Conservation (phyloP, 495 filamentous ascomycete species). For the Lepraria neglecta region DNA sequence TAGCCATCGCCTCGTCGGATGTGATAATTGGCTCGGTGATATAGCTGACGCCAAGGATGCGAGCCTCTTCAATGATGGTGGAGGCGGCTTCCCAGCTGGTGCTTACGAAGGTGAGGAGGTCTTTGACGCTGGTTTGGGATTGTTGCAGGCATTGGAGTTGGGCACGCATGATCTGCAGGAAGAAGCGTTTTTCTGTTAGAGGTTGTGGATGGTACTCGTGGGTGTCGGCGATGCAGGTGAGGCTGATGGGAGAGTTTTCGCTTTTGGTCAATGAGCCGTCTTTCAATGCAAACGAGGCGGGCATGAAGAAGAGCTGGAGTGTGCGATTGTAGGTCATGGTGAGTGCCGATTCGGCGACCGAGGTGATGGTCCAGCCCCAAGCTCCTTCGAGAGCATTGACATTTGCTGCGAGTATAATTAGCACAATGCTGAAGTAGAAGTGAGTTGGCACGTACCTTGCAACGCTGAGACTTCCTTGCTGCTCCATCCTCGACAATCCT, state of each 20-base stretch:
- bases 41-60: slow-evolving; percentile 46
- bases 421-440: slow-evolving; percentile 3
- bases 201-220: slow-evolving; percentile 32
- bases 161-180: slow-evolving; percentile 57
- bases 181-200: slow-evolving; percentile 59
- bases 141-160: slow-evolving; percentile 50
- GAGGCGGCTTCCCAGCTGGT: slow-evolving; percentile 54
- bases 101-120: slow-evolving; percentile 50
- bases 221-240: slow-evolving; percentile 42
- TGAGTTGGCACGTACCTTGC: slow-evolving; percentile 50
- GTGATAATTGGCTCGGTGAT: slow-evolving; percentile 49
- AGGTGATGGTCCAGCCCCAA: slow-evolving; percentile 72
- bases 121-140: slow-evolving; percentile 43
- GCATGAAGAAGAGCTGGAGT: slow-evolving; percentile 71
- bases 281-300: slow-evolving; percentile 47
- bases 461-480: slow-evolving; percentile 65
- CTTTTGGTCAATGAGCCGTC: slow-evolving; percentile 19
- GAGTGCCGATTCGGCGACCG: slow-evolving; percentile 52
- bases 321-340: slow-evolving; percentile 74
- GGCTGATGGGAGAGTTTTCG: slow-evolving; percentile 41
- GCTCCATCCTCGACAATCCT: slow-evolving; percentile 86
- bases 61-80: slow-evolving; percentile 47
- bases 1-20: slow-evolving; percentile 49
- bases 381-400: slow-evolving; percentile 61
- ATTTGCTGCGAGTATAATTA: slow-evolving; percentile 44